Percentiles rank a stretch among this genome's conserved stretches.
Evolutionary conservation across 108 stramenopile genomes (phyloP).

Genomic region (Skeletonema grethae): DNA sequence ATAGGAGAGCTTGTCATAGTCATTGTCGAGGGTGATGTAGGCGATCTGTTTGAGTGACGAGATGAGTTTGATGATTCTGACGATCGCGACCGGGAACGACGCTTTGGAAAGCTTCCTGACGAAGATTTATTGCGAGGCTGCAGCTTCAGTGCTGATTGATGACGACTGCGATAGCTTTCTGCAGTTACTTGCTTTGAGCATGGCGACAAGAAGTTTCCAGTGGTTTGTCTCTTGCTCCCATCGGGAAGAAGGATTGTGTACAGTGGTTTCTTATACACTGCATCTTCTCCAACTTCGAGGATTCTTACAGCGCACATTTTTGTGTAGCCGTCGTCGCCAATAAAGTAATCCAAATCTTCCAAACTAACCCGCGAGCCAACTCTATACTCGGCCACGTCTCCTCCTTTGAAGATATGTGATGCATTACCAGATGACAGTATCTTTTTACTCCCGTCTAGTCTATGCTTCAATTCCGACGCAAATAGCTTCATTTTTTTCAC

Average conservation of each 20-base stretch:
- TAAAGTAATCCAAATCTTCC: not conserved
- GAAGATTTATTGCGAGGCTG: not conserved
- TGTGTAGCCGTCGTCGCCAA: not conserved
- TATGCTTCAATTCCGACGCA: not conserved
- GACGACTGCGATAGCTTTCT: not conserved
- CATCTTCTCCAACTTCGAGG: not conserved
- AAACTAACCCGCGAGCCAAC: not conserved
- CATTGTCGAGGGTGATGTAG: too few species aligned
- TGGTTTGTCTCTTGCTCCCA: not conserved
- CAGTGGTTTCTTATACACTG: not conserved
- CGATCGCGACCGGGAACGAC: not conserved
- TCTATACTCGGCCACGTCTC: not conserved
- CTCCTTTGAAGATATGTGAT: not conserved
- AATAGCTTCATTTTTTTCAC: not conserved
- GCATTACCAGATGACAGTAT: not conserved
- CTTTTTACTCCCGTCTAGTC: not conserved
- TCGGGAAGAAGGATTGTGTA: not conserved
- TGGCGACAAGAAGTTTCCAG: not conserved
- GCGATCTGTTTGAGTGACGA: not conserved
- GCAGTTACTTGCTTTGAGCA: not conserved
- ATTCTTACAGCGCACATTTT: not conserved
- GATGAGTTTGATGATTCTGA: conserved; percentile 1
- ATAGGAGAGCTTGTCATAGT: not conserved
- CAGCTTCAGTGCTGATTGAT: not conserved
- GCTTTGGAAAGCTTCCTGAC: not conserved